These are phyloP conservation scores for Wickerhamiella sorbophila DNA, from an alignment of 805 yeast genomes.

Conservation along the genomic window DNA sequence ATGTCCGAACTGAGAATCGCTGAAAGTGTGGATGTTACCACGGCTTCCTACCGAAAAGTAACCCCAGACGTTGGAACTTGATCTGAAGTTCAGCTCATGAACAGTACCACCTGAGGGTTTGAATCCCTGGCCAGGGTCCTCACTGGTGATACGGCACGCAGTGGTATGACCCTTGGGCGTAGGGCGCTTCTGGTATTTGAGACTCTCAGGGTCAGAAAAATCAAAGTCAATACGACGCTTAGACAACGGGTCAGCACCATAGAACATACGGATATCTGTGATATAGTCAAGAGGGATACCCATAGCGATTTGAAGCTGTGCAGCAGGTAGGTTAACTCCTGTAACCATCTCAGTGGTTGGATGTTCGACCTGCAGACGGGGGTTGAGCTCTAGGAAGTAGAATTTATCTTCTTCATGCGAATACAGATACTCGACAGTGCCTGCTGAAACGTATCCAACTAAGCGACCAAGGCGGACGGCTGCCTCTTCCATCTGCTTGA, in stretches of 20 bases:
- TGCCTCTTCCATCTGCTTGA: constrained; percentile 85
- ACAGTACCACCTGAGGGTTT: constrained; percentile 96
- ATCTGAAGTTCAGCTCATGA: constrained; percentile 92
- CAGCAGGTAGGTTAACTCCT: constrained; percentile 96
- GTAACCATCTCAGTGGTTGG: constrained; percentile 99
- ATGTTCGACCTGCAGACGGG: constrained; percentile 98
- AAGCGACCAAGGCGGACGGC: constrained; percentile 94
- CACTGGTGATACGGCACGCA: constrained; percentile 97
- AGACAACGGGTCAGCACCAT: constrained; percentile 93
- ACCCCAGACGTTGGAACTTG: constrained; percentile 98
- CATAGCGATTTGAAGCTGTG: constrained; percentile 98
- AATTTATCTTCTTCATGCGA: constrained; percentile 89
- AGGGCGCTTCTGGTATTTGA: constrained; percentile 77
- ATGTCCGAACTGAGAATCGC: constrained; percentile 98
- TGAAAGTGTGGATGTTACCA: constrained; percentile 93
- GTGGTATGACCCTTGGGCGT: constrained; percentile 97
- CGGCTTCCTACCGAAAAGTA: constrained; percentile 93
- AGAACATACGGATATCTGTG: constrained; percentile 78
- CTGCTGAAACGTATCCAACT: constrained; percentile 98
- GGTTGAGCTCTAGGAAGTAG: constrained; percentile 91
- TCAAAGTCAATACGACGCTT: constrained; percentile 82
- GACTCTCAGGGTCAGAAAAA: constrained; percentile 57
- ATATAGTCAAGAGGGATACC: constrained; percentile 96
- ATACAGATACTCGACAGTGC: constrained; percentile 95
- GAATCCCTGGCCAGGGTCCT: constrained; percentile 98